A percentile compares a stretch with the other conserved stretches of the same genome.
Conservation (phyloP, 495 filamentous ascomycete species). For the Penicillium waksmanii region DNA sequence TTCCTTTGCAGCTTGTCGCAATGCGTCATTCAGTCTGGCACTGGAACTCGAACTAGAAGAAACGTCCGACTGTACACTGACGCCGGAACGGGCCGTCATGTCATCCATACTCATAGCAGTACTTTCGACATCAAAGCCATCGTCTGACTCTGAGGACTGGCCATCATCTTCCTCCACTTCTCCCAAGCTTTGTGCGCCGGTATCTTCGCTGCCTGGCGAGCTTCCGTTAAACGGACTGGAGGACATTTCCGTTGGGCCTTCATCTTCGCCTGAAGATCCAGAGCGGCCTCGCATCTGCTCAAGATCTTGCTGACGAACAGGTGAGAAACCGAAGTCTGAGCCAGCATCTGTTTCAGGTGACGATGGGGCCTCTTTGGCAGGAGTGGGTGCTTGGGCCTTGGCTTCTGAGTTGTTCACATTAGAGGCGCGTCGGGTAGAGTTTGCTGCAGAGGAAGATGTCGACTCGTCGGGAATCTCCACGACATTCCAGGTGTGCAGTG, state of each 20-base stretch:
- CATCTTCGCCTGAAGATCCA: constrained; percentile 24
- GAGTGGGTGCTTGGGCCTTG: constrained; percentile 39
- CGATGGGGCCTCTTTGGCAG: constrained; percentile 65
- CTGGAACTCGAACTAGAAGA: constrained; percentile 67
- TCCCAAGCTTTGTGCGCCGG: constrained; percentile 46
- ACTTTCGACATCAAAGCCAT: constrained; percentile 69
- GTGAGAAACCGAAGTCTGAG: constrained; percentile 61
- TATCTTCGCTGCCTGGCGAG: constrained; percentile 64
- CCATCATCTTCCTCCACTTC: constrained; percentile 59
- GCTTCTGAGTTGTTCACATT: constrained; percentile 54
- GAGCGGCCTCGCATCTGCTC: constrained; percentile 52
- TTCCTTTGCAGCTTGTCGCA: constrained; percentile 73
- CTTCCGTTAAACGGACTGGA: constrained; percentile 79
- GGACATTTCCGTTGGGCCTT: constrained; percentile 59
- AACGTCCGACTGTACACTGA: constrained; percentile 55
- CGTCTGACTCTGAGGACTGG: constrained; percentile 47
- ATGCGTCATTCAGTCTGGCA: constrained; percentile 70
- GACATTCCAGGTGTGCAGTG: constrained; percentile 96
- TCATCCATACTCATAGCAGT: constrained; percentile 78
- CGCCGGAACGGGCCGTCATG: constrained; percentile 66
- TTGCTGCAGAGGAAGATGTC: constrained; percentile 79
- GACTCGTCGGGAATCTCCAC: constrained; percentile 87
- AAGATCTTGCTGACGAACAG: constrained; percentile 68
- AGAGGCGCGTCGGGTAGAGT: constrained; percentile 71
- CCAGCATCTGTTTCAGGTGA: constrained; percentile 67